Percentiles rank a stretch among this genome's conserved stretches.
Conservation (phyloP, 1,139 yeast genomes). For the Suhomyces choctaworum region DNA sequence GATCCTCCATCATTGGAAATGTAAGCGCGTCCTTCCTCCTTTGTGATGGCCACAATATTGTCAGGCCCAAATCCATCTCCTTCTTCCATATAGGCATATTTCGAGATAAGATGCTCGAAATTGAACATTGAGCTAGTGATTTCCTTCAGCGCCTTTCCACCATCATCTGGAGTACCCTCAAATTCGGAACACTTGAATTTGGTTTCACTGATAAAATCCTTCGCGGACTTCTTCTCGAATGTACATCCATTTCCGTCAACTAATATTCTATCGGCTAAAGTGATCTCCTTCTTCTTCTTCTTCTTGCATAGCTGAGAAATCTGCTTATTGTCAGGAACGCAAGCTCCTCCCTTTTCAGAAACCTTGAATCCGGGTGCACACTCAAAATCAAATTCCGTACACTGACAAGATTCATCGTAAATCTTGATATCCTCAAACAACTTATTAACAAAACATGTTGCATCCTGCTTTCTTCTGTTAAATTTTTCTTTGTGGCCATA, state of each 20-base stretch:
- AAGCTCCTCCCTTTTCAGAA: conserved; percentile 43
- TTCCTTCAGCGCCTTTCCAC: conserved; percentile 27
- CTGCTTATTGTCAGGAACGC: conserved; percentile 52
- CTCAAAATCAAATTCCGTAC: conserved; percentile 69
- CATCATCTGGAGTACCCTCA: conserved; percentile 22
- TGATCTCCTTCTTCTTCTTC: conserved; percentile 23
- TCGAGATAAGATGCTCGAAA: conserved; percentile 48
- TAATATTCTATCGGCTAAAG: conserved; percentile 34
- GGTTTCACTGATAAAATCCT: conserved; percentile 27
- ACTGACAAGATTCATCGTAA: conserved; percentile 61
- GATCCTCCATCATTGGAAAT: conserved; percentile 82
- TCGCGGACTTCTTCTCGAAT: conserved; percentile 28
- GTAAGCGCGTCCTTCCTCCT: conserved; percentile 50
- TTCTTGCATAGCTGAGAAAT: conserved; percentile 30
- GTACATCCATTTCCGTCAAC: conserved; percentile 54
- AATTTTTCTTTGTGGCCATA: conserved; percentile 73
- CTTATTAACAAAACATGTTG: conserved; percentile 68
- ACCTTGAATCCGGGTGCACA: conserved; percentile 61
- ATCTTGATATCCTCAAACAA: conserved; percentile 59
- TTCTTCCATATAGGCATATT: conserved; percentile 58
- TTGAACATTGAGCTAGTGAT: conserved; percentile 24
- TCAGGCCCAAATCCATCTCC: conserved; percentile 53
- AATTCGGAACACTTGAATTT: conserved; percentile 34
- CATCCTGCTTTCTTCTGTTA: conserved; percentile 64
- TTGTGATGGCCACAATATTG: conserved; percentile 61